Conservation (phyloP, 805 yeast genomes). For the Metschnikowia gelsemii region DNA sequence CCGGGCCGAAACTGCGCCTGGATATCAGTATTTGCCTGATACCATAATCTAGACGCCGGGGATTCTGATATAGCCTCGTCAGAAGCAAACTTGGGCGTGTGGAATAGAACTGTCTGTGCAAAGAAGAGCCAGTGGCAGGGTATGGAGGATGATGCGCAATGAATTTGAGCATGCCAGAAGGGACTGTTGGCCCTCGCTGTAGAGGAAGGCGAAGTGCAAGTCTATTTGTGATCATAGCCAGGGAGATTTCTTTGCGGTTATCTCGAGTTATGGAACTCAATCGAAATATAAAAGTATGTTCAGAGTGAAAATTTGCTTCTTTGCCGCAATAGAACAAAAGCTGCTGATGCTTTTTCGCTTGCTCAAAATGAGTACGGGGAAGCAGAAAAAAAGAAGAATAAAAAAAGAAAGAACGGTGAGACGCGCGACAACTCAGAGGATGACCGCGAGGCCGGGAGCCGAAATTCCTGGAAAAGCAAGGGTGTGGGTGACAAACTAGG, state of each 20-base stretch:
- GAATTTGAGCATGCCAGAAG: neutral
- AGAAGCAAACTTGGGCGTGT: neutral
- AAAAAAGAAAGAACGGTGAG: constrained; percentile 1
- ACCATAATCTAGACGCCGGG: neutral
- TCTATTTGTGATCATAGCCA: neutral
- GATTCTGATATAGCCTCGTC: neutral
- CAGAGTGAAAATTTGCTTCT: neutral
- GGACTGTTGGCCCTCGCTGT: neutral
- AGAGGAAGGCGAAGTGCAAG: constrained; percentile 1
- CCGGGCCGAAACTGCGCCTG: constrained; percentile 1
- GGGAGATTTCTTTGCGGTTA: no score
- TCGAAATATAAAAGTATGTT: neutral
- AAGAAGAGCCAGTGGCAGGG: neutral
- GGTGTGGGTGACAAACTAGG: no score
- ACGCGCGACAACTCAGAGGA: constrained; percentile 8
- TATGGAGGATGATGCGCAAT: constrained; percentile 1
- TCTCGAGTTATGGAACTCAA: no score
- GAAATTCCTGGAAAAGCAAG: no score
- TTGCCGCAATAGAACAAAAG: neutral
- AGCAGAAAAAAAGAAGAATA: neutral
- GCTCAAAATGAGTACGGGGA: constrained; percentile 11
- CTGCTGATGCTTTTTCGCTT: constrained; percentile 4
- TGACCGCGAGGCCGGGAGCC: no score
- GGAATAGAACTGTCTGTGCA: neutral
- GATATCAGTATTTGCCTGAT: neutral